Evolutionary conservation across 805 yeast genomes (phyloP).

Genomic region (Saturnispora saitoi): DNA sequence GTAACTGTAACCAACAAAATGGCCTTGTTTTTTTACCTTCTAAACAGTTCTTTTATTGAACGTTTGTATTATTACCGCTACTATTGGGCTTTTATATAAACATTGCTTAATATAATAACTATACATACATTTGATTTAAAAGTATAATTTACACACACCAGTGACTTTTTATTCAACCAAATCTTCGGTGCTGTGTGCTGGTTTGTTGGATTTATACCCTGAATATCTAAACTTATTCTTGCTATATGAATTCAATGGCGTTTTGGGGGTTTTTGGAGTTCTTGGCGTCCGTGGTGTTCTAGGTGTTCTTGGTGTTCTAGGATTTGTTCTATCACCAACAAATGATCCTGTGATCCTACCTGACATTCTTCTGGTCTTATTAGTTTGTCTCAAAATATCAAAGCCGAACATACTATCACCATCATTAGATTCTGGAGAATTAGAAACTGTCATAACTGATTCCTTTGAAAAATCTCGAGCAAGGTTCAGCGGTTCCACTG

Average conservation of each 20-base stretch:
- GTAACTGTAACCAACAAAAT: no score
- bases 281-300: conserved; percentile 22
- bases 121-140: neutral
- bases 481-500: conserved; percentile 16
- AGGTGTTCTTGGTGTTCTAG: conserved; percentile 20
- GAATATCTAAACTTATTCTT: conserved; percentile 11
- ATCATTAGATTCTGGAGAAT: conserved; percentile 17
- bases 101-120: no score
- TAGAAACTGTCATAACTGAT: conserved; percentile 2
- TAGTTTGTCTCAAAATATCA: conserved; percentile 33
- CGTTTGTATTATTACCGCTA: no score
- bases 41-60: no score
- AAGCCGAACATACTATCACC: conserved; percentile 38
- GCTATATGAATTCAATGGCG: conserved; percentile 8
- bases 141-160: neutral
- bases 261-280: conserved; percentile 19
- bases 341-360: conserved; percentile 18
- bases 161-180: neutral
- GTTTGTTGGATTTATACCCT: conserved; percentile 7
- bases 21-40: no score
- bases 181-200: neutral
- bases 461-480: conserved; percentile 13
- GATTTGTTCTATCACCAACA: conserved; percentile 13
- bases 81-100: neutral
- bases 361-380: conserved; percentile 29